phyloP scores from a whole-genome alignment of 2,329 filamentous ascomycete genomes.

The Penicillium sp. region DNA sequence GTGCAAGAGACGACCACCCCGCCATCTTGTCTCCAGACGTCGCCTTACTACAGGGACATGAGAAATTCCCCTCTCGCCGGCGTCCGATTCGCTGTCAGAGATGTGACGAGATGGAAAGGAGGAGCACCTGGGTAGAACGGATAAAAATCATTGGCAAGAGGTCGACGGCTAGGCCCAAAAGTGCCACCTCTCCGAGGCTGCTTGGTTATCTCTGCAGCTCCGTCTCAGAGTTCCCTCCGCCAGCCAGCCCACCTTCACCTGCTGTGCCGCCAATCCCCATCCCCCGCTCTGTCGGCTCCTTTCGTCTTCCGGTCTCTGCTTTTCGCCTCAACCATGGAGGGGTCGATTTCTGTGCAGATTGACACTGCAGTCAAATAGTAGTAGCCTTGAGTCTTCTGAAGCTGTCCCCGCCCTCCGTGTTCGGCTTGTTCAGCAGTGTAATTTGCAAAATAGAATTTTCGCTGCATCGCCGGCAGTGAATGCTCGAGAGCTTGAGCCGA shows the following conservation, averaged over 20 bases:
- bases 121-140: slow-evolving; percentile 7
- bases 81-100: slow-evolving; percentile 7
- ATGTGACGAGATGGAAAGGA: slow-evolving; percentile 4
- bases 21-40: slow-evolving; percentile 3
- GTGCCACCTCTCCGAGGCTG: not conserved
- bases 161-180: not conserved
- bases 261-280: slow-evolving; percentile 9
- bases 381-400: not conserved
- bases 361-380: slow-evolving; percentile 9
- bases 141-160: not conserved
- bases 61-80: slow-evolving; percentile 3
- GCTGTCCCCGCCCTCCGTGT: not conserved
- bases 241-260: not conserved
- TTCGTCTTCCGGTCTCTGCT: slow-evolving; percentile 6
- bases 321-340: slow-evolving; percentile 11
- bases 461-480: not conserved
- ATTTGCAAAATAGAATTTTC: not conserved
- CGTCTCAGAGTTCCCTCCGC: not conserved
- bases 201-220: slow-evolving; percentile 13
- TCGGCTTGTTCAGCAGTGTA: not conserved
- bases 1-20: not conserved
- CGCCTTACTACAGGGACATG: slow-evolving; percentile 5
- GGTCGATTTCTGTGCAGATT: slow-evolving; percentile 8
- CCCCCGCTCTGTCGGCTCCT: slow-evolving; percentile 13
- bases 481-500: not conserved